phyloP scores from a whole-genome alignment of 192 early-diverging fungal genomes.

The Rhizophagus clarus region DNA sequence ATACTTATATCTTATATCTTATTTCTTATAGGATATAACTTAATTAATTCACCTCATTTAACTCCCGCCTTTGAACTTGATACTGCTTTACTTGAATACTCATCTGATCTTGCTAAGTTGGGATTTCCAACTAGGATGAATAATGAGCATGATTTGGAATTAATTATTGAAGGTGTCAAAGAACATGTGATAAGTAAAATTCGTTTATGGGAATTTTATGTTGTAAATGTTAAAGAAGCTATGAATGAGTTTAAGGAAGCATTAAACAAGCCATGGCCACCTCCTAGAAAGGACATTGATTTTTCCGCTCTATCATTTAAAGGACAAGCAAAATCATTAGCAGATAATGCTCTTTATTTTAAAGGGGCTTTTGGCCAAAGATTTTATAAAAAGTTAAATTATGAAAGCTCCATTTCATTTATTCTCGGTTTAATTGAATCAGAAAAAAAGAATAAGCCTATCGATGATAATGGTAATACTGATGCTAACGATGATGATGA shows the following conservation, averaged over 20 bases:
- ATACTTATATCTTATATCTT: conserved; percentile 1
- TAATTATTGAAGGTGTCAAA: conserved; percentile 61
- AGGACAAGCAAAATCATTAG: conserved; percentile 47
- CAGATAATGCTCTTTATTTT: conserved; percentile 39
- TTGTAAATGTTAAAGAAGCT: conserved; percentile 63
- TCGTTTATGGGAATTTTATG: conserved; percentile 89
- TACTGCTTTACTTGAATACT: conserved; percentile 77
- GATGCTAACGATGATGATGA: too few relatives aligned
- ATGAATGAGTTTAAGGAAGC: conserved; percentile 45
- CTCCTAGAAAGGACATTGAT: conserved; percentile 37
- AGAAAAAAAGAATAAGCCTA: too few relatives aligned
- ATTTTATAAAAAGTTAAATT: conserved; percentile 59
- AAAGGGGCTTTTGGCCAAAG: conserved; percentile 50
- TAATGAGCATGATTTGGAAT: conserved; percentile 66
- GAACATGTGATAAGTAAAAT: conserved; percentile 59
- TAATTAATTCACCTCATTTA: conserved; percentile 92
- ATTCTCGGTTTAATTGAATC: conserved; percentile 33
- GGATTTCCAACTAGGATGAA: conserved; percentile 58
- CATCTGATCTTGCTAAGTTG: conserved; percentile 52
- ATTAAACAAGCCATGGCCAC: conserved; percentile 37
- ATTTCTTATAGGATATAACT: conserved; percentile 80
- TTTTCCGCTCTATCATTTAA: conserved; percentile 49
- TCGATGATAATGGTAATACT: too few relatives aligned
- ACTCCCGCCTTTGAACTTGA: conserved; percentile 92
- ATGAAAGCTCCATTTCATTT: conserved; percentile 50